Conservation (phyloP, 441 rosid species). For the Arabidopsis lyrata region DNA sequence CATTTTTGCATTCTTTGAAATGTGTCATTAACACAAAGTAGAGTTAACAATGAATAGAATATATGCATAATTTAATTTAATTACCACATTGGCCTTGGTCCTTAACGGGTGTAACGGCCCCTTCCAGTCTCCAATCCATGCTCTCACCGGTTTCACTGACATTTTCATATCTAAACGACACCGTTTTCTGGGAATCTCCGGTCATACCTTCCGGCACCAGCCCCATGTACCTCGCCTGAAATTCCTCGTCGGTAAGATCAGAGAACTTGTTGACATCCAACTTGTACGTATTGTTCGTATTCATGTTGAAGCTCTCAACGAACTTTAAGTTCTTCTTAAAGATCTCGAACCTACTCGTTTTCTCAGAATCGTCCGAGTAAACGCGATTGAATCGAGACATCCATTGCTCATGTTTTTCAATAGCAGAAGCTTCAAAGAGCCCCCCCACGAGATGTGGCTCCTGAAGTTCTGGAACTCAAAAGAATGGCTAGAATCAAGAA, state of each 20-base stretch:
- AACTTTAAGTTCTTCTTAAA: conserved; percentile 41
- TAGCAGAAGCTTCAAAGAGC: conserved; percentile 28
- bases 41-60: too few relatives aligned
- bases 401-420: conserved; percentile 54
- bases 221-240: conserved; percentile 38
- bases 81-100: conserved; percentile 42
- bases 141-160: conserved; percentile 33
- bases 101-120: conserved; percentile 47
- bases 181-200: background rate
- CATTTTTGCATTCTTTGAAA: too few relatives aligned
- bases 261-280: conserved; percentile 46
- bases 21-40: too few relatives aligned
- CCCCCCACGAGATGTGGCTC: conserved; percentile 30
- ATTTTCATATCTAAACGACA: conserved; percentile 26
- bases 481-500: conserved; percentile 13
- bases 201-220: conserved; percentile 14
- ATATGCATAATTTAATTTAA: too few relatives aligned
- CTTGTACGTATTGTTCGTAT: conserved; percentile 41
- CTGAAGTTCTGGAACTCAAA: conserved; percentile 9
- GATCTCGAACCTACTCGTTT: conserved; percentile 36
- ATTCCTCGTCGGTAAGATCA: conserved; percentile 46
- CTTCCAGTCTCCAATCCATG: conserved; percentile 46
- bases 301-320: conserved; percentile 50
- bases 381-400: conserved; percentile 50
- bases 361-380: conserved; percentile 49